Percentiles rank a stretch among this genome's conserved stretches.
These are phyloP conservation scores for Groenewaldozyma salmanticensis DNA, from an alignment of 805 yeast genomes.

Conservation along the genomic window DNA sequence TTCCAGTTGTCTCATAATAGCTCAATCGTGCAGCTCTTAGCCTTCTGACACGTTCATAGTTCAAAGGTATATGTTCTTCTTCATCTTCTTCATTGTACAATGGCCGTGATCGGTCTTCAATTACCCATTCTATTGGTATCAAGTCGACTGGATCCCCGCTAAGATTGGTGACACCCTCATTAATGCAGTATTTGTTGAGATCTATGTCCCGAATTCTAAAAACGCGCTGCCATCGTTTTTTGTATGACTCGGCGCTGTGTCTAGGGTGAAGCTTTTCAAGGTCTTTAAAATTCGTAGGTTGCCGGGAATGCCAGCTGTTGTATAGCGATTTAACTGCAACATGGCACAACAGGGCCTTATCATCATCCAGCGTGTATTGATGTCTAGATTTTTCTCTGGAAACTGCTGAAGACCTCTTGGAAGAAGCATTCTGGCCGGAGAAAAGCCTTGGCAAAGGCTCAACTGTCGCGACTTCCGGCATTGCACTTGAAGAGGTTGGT, in stretches of 20 bases:
- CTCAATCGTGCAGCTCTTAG: too few species aligned
- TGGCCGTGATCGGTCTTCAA: background rate
- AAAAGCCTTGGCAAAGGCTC: too few species aligned
- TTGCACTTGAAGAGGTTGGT: too few species aligned
- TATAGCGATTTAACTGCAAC: background rate
- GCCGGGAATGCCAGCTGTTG: background rate
- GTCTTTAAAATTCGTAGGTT: background rate
- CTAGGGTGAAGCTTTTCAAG: background rate
- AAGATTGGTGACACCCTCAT: background rate
- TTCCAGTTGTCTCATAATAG: too few species aligned
- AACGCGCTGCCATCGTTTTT: background rate
- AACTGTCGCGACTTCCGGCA: too few species aligned
- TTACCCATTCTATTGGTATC: background rate
- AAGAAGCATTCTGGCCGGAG: too few species aligned
- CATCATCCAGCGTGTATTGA: background rate
- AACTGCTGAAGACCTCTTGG: too few species aligned
- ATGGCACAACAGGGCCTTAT: background rate
- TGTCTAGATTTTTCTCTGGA: background rate
- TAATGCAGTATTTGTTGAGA: background rate
- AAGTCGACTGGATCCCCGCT: background rate
- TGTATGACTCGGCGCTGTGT: background rate
- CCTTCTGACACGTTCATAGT: too few species aligned
- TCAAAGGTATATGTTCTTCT: too few species aligned
- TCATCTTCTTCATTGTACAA: too few species aligned
- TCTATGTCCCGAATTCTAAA: background rate